phyloP scores from a whole-genome alignment of 768 basidiomycete genomes.

The Boletus reticulatus region DNA sequence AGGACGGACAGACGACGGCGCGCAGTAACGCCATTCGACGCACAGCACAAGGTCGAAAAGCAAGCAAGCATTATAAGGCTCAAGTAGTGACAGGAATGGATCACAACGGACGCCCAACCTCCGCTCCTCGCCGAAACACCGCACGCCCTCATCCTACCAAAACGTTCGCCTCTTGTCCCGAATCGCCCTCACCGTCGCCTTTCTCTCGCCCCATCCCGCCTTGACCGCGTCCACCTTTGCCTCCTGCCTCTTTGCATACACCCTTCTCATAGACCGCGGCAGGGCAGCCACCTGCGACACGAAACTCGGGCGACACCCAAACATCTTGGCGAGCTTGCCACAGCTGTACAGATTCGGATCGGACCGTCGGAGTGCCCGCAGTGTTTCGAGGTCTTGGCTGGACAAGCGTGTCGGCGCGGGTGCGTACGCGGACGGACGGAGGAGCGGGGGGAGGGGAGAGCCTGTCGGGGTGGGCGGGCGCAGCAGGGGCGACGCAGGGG shows the following conservation, averaged over 20 bases:
- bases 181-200: slow-evolving; percentile 59
- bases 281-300: slow-evolving; percentile 65
- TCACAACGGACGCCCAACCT: not conserved
- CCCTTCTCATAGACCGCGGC: slow-evolving; percentile 46
- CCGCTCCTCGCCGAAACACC: not conserved
- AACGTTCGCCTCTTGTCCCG: slow-evolving; percentile 63
- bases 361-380: slow-evolving; percentile 54
- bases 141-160: slow-evolving; percentile 47
- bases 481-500: slow-evolving; percentile 72
- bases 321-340: slow-evolving; percentile 68
- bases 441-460: slow-evolving; percentile 46
- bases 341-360: slow-evolving; percentile 63
- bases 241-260: slow-evolving; percentile 43
- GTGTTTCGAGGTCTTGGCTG: slow-evolving; percentile 51
- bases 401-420: slow-evolving; percentile 42
- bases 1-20: not conserved
- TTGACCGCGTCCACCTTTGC: slow-evolving; percentile 45
- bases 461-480: slow-evolving; percentile 32
- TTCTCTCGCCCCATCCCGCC: slow-evolving; percentile 71
- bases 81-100: too few relatives aligned
- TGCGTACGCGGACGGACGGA: slow-evolving; percentile 40
- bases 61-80: too few relatives aligned
- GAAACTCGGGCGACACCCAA: slow-evolving; percentile 68
- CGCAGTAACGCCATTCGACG: slow-evolving; percentile 3
- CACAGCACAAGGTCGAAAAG: too few relatives aligned